Conservation (phyloP, 2,329 filamentous ascomycete genomes). For the Monosporascus ibericus region DNA sequence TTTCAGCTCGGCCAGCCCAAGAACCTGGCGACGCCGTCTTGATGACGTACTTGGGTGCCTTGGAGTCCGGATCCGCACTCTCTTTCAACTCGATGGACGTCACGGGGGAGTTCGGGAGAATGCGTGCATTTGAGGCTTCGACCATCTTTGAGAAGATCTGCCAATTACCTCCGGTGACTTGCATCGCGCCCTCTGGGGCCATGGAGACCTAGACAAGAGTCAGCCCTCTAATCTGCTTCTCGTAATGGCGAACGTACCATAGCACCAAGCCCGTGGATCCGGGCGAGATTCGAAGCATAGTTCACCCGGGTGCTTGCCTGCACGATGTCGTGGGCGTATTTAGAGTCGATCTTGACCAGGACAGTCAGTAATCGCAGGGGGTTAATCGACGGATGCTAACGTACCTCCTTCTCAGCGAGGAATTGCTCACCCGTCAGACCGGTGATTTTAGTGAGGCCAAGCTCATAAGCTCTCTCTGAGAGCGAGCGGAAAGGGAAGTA, state of each 20-base stretch:
- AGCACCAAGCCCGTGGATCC: conserved; percentile 82
- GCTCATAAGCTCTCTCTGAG: conserved; percentile 58
- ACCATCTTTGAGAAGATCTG: conserved; percentile 85
- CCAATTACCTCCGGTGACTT: conserved; percentile 85
- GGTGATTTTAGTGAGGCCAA: conserved; percentile 62
- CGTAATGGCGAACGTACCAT: conserved; percentile 47
- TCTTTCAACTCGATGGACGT: conserved; percentile 48
- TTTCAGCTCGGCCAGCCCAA: conserved; percentile 21
- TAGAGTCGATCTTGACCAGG: background rate
- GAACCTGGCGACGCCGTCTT: conserved; percentile 26
- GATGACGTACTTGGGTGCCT: conserved; percentile 42
- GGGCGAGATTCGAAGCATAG: conserved; percentile 82
- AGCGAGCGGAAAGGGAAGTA: conserved; percentile 80
- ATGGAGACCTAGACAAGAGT: conserved; percentile 58
- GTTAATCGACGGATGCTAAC: conserved; percentile 2
- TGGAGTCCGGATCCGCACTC: conserved; percentile 31
- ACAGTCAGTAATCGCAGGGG: background rate
- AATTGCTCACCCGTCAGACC: conserved; percentile 68
- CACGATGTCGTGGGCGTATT: conserved; percentile 64
- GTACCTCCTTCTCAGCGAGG: conserved; percentile 56
- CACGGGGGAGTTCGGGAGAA: conserved; percentile 65
- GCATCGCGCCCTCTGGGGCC: conserved; percentile 76
- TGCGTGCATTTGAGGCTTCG: conserved; percentile 50
- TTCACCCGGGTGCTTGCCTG: conserved; percentile 91
- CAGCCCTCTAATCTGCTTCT: background rate